Conservation (phyloP, 108 stramenopile species). For the Pinguiococcus pyrenoidosus region DNA sequence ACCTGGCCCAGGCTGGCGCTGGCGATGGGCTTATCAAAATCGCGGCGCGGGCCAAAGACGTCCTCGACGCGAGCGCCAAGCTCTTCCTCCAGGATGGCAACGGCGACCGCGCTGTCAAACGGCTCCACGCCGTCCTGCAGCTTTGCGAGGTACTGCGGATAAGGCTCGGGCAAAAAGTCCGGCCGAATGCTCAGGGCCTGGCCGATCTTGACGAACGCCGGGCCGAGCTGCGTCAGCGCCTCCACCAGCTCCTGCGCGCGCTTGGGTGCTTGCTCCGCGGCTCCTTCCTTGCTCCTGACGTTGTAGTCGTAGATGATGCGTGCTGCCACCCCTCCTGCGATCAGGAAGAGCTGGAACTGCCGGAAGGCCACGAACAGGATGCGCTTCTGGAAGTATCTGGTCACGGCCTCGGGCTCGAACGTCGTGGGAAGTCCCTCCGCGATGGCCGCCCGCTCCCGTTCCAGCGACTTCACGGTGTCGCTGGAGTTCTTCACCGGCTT, state of each 20-base stretch:
- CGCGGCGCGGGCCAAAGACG: constrained; percentile 47
- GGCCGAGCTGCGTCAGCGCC: constrained; percentile 24
- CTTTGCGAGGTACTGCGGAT: constrained; percentile 55
- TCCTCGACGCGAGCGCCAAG: constrained; percentile 51
- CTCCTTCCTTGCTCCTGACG: too few species aligned
- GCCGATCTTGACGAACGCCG: constrained; percentile 54
- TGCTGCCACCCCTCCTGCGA: too few species aligned
- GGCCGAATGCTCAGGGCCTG: constrained; percentile 83
- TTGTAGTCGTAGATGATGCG: too few species aligned
- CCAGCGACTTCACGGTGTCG: too few species aligned
- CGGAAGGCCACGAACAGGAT: too few species aligned
- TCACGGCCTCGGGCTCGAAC: too few species aligned
- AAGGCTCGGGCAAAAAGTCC: constrained; percentile 66
- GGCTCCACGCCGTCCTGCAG: constrained; percentile 80
- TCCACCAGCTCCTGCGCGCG: not conserved
- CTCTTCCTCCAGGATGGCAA: constrained; percentile 65
- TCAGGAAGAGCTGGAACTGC: too few species aligned
- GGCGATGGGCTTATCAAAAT: constrained; percentile 21
- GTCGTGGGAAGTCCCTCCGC: too few species aligned
- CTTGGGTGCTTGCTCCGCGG: too few species aligned
- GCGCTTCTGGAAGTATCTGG: too few species aligned
- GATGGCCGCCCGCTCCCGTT: too few species aligned
- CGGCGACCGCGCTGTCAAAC: constrained; percentile 55
- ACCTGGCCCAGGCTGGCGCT: constrained; percentile 21
- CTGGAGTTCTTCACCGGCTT: too few species aligned